Evolutionary conservation across 805 yeast genomes (phyloP).

Genomic region (Priceomyces castillae): DNA sequence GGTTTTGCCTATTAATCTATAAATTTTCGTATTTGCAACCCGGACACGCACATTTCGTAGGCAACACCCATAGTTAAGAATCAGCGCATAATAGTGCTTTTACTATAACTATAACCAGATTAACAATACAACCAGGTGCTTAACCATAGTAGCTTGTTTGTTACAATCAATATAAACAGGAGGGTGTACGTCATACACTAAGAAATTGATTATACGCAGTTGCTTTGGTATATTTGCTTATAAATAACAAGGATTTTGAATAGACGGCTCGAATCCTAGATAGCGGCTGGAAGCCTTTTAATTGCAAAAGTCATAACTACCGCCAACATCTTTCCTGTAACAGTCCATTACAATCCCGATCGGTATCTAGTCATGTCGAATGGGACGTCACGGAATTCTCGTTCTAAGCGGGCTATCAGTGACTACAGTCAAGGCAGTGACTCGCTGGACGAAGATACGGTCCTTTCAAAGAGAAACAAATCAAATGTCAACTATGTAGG

Average conservation of each 20-base stretch:
- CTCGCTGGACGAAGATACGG: conserved; percentile 17
- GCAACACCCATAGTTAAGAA: conserved; percentile 1
- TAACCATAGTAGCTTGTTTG: not conserved
- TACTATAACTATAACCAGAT: too few relatives aligned
- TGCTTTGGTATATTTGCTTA: not conserved
- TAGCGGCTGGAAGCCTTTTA: not conserved
- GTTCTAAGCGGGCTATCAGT: conserved; percentile 4
- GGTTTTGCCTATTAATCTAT: not conserved
- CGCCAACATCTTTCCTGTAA: conserved; percentile 8
- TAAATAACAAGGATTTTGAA: not conserved
- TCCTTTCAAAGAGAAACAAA: conserved; percentile 7
- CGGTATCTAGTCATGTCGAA: conserved; percentile 13
- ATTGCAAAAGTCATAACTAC: not conserved
- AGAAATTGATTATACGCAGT: not conserved
- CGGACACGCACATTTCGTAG: conserved; percentile 1
- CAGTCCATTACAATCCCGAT: conserved; percentile 12
- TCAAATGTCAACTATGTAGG: conserved; percentile 20
- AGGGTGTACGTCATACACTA: not conserved
- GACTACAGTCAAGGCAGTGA: conserved; percentile 5
- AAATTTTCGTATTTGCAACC: conserved; percentile 1
- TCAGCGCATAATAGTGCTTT: not conserved
- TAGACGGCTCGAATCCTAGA: not conserved
- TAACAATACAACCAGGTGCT: not conserved
- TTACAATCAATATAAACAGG: not conserved
- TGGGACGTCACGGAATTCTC: conserved; percentile 9